phyloP scores from a whole-genome alignment of 805 yeast genomes.

The Jamesozyma gamospora region DNA sequence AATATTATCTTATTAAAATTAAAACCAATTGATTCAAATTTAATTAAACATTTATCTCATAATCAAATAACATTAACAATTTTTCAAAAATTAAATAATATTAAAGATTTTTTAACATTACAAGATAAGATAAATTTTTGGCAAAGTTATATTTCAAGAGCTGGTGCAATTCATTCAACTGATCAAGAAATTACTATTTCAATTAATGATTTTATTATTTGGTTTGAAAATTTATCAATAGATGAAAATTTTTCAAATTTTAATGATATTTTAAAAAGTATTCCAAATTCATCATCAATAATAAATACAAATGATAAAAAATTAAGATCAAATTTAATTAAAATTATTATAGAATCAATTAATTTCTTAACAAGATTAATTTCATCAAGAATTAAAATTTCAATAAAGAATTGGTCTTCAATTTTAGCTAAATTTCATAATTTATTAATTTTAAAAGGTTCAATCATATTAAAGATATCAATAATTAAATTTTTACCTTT shows the following conservation, averaged over 20 bases:
- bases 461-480: not conserved
- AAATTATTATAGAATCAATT: conserved; percentile 17
- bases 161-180: conserved; percentile 48
- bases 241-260: conserved; percentile 3
- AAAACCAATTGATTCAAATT: not conserved
- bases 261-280: conserved; percentile 3
- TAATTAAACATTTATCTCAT: not conserved
- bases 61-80: not conserved
- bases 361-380: conserved; percentile 7
- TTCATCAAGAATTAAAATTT: conserved; percentile 5
- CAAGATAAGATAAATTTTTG: conserved; percentile 26
- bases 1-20: not conserved
- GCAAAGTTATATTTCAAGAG: conserved; percentile 45
- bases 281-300: conserved; percentile 7
- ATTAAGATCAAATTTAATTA: conserved; percentile 24
- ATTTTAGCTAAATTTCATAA: conserved; percentile 7
- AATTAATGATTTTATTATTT: conserved; percentile 31
- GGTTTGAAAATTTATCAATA: conserved; percentile 13
- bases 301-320: not conserved
- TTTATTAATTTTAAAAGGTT: conserved; percentile 5
- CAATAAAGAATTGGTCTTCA: conserved; percentile 6
- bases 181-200: conserved; percentile 37
- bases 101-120: not conserved
- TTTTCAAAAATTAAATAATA: not conserved
- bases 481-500: conserved; percentile 35